phyloP scores from a whole-genome alignment of 2,329 filamentous ascomycete genomes.

The Sclerotinia nivalis region DNA sequence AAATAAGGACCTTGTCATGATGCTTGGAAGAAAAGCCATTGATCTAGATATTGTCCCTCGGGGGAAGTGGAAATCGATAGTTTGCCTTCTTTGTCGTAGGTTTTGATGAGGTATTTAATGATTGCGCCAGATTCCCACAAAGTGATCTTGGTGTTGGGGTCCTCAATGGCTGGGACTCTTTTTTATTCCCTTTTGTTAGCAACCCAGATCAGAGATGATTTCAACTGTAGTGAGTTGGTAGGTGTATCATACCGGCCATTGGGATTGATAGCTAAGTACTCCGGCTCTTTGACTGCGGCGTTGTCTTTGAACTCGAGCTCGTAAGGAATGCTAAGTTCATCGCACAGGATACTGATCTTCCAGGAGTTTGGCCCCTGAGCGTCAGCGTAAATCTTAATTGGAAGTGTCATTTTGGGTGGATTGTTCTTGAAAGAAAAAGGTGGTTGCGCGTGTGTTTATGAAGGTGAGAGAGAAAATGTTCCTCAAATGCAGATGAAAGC shows the following conservation, averaged over 20 bases:
- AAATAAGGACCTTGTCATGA: neutral
- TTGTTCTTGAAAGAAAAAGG: rapidly evolving
- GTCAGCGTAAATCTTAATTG: rapidly evolving
- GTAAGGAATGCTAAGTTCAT: slow-evolving; percentile 43
- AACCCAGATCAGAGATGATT: too few species aligned
- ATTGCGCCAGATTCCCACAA: too few species aligned
- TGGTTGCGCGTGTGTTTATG: too few species aligned
- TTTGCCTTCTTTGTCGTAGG: slow-evolving; percentile 35
- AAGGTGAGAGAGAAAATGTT: neutral
- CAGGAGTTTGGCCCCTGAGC: slow-evolving; percentile 20
- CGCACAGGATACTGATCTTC: slow-evolving; percentile 47
- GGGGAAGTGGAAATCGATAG: neutral
- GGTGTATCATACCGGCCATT: slow-evolving; percentile 27
- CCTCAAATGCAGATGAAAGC: neutral
- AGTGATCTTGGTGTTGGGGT: neutral
- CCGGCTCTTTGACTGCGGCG: slow-evolving; percentile 43
- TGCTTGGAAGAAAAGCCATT: neutral
- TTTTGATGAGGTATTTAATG: neutral
- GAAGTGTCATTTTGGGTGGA: neutral
- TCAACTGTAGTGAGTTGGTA: neutral
- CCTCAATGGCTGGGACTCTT: neutral
- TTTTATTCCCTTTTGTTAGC: neutral
- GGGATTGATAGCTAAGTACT: slow-evolving; percentile 40
- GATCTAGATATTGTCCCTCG: neutral
- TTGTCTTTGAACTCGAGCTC: slow-evolving; percentile 33